Percentiles rank a stretch among this genome's conserved stretches.
Evolutionary conservation across 805 yeast genomes (phyloP).

Genomic region (Sungouiella blattae): DNA sequence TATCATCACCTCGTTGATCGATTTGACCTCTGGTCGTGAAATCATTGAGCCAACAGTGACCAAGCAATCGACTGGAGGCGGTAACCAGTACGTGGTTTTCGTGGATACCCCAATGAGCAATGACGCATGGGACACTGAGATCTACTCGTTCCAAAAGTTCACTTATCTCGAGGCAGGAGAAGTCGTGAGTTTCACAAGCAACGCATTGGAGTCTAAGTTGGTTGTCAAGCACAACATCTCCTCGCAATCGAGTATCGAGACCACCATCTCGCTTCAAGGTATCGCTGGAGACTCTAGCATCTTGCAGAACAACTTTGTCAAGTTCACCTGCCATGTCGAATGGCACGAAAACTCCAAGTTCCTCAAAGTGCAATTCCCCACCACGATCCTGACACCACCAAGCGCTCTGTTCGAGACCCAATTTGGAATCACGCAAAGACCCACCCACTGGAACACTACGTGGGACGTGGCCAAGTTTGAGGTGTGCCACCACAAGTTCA

Average conservation of each 20-base stretch:
- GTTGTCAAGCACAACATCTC: constrained; percentile 61
- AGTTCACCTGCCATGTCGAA: constrained; percentile 48
- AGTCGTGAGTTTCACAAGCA: constrained; percentile 40
- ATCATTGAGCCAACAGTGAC: constrained; percentile 58
- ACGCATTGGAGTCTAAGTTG: constrained; percentile 62
- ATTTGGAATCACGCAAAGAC: constrained; percentile 86
- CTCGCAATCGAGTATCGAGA: constrained; percentile 52
- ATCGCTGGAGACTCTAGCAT: constrained; percentile 38
- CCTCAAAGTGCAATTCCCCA: constrained; percentile 93
- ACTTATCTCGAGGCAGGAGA: constrained; percentile 42
- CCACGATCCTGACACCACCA: constrained; percentile 66
- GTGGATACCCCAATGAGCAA: constrained; percentile 88
- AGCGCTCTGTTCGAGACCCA: constrained; percentile 88
- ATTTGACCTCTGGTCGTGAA: constrained; percentile 55
- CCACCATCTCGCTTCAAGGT: constrained; percentile 69
- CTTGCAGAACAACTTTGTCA: constrained; percentile 30
- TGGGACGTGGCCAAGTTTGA: constrained; percentile 98
- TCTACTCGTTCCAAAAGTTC: constrained; percentile 75
- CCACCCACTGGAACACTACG: constrained; percentile 90
- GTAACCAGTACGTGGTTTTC: constrained; percentile 76
- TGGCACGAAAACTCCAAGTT: constrained; percentile 91
- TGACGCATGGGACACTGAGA: constrained; percentile 98
- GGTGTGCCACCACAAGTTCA: constrained; percentile 90
- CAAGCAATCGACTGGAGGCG: constrained; percentile 52
- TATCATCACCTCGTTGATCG: constrained; percentile 60